phyloP scores from a whole-genome alignment of 2,329 filamentous ascomycete species.

The Diplodia scrobiculata region DNA sequence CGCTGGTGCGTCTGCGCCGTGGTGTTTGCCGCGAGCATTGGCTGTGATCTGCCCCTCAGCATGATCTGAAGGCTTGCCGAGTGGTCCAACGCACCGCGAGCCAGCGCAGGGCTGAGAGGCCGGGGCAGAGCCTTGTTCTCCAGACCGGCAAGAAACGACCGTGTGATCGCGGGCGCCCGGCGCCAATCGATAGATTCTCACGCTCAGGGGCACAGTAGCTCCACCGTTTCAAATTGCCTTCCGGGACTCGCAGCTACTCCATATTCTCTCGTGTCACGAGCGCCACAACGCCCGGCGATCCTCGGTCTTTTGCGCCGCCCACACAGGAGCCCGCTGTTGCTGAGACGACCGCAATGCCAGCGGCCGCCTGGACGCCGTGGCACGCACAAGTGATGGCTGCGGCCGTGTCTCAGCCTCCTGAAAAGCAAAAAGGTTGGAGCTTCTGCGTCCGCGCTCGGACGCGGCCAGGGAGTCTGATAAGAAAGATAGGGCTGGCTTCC shows the following conservation, averaged over 20 bases:
- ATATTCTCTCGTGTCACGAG: conserved; percentile 25
- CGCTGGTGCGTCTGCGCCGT: conserved; percentile 17
- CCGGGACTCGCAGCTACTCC: conserved; percentile 18
- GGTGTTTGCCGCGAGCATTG: conserved; percentile 20
- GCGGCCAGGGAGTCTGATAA: conserved; percentile 10
- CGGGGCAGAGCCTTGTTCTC: background rate
- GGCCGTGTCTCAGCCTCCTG: conserved; percentile 17
- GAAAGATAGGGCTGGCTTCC: conserved; percentile 7
- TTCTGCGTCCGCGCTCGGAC: conserved; percentile 14
- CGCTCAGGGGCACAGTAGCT: conserved; percentile 24
- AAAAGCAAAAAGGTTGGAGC: conserved; percentile 21
- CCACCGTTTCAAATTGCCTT: conserved; percentile 25
- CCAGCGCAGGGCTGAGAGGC: conserved; percentile 17
- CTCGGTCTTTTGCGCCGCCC: conserved; percentile 10
- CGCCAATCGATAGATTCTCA: conserved; percentile 28
- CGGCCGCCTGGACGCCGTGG: conserved; percentile 2
- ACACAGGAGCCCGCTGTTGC: conserved; percentile 2
- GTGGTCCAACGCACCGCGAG: background rate
- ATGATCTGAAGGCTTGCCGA: conserved; percentile 16
- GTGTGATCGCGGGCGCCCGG: conserved; percentile 15
- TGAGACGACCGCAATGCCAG: background rate
- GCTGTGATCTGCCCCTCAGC: conserved; percentile 15
- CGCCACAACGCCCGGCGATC: conserved; percentile 14
- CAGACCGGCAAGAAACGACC: conserved; percentile 12
- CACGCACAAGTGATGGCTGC: background rate